phyloP scores from a whole-genome alignment of 163 green algal species.

The Chloromonas sp. region DNA sequence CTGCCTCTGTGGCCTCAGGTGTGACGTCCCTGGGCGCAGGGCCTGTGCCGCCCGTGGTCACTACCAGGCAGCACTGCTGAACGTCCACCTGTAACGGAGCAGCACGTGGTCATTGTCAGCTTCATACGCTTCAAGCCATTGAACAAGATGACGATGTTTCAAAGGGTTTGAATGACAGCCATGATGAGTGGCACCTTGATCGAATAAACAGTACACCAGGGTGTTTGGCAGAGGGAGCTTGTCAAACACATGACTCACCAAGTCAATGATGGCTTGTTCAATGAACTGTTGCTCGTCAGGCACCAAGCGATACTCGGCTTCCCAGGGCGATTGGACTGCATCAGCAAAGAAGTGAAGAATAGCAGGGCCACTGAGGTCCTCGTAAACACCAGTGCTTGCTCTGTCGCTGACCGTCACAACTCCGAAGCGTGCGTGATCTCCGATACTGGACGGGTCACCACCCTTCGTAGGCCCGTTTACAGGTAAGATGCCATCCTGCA shows the following conservation, averaged over 20 bases:
- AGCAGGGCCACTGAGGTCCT: constrained; percentile 77
- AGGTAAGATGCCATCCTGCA: neutral
- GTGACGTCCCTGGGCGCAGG: constrained; percentile 81
- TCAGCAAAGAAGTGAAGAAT: constrained; percentile 85
- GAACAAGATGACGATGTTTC: no score
- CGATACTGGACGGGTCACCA: constrained; percentile 43
- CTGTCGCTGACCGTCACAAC: constrained; percentile 85
- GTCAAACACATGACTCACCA: constrained; percentile 39
- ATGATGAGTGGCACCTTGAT: no score
- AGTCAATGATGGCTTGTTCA: constrained; percentile 62
- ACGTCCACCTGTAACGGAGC: constrained; percentile 55
- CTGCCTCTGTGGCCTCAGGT: constrained; percentile 84
- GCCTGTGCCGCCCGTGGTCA: constrained; percentile 88
- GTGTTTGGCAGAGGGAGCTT: no score
- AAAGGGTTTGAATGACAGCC: no score
- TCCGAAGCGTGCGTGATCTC: constrained; percentile 64
- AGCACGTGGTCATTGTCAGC: no score
- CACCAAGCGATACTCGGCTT: constrained; percentile 71
- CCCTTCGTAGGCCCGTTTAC: constrained; percentile 14
- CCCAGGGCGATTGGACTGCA: constrained; percentile 73
- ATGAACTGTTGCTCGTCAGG: constrained; percentile 80
- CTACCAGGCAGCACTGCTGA: constrained; percentile 78
- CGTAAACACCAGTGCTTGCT: constrained; percentile 74
- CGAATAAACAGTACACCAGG: no score
- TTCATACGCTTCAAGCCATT: no score